Evolutionary conservation across 2,329 filamentous ascomycete genomes (phyloP).

Genomic region (Dendrostoma leiphaemia): DNA sequence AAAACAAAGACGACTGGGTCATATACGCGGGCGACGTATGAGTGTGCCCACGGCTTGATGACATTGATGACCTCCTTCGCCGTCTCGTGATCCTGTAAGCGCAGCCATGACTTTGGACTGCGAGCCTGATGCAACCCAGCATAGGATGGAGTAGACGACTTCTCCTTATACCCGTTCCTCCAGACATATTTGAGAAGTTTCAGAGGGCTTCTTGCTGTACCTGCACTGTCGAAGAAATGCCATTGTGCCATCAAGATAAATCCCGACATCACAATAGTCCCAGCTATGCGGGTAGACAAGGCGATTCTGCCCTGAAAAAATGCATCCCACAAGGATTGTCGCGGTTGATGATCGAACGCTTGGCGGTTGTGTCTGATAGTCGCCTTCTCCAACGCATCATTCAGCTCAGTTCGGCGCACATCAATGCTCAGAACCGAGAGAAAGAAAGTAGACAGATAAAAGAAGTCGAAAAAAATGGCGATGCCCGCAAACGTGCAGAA

Average conservation of each 20-base stretch:
- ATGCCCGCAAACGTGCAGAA: constrained; percentile 77
- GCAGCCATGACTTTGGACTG: constrained; percentile 74
- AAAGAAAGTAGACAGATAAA: constrained; percentile 79
- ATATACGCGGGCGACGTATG: constrained; percentile 71
- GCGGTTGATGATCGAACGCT: constrained; percentile 24
- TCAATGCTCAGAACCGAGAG: constrained; percentile 77
- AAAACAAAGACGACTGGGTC: constrained; percentile 73
- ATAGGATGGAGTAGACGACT: constrained; percentile 40
- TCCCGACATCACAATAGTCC: constrained; percentile 69
- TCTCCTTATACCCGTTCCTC: constrained; percentile 25
- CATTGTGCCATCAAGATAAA: constrained; percentile 73
- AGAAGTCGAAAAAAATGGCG: constrained; percentile 73
- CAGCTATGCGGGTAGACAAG: constrained; percentile 71
- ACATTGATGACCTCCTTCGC: constrained; percentile 74
- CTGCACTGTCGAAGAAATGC: constrained; percentile 64
- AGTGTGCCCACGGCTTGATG: constrained; percentile 68
- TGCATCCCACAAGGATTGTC: constrained; percentile 58
- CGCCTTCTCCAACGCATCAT: constrained; percentile 65
- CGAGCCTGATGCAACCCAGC: constrained; percentile 70
- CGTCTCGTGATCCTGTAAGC: constrained; percentile 75
- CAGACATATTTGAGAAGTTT: constrained; percentile 29
- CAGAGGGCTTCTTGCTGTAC: not conserved
- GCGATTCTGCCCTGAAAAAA: constrained; percentile 64
- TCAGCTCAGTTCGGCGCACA: constrained; percentile 71
- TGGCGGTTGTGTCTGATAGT: constrained; percentile 39